Evolutionary conservation across 768 basidiomycete species (phyloP), one percentile per base, ranked within the genome.

Genomic region (Termitomyces eurrhizus): DNA sequence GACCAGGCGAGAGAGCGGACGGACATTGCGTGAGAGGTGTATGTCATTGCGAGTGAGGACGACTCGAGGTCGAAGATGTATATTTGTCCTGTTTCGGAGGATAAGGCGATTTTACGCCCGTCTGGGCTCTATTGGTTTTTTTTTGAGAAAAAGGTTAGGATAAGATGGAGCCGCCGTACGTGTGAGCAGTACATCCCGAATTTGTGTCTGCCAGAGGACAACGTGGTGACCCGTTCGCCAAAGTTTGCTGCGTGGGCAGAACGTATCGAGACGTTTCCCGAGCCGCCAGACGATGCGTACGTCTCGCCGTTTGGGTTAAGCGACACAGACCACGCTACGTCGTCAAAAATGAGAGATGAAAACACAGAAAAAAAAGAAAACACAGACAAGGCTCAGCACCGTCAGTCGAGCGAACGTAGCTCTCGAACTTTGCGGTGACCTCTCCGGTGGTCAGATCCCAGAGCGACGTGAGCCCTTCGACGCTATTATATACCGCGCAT

Each of bases 1-100:
- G 93, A 94, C 95, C 95, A 98, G 8, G 90, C 83, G 4, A 97
- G 72, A 0, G 90, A 88, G 41, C 95, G 87, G 8, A 95, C 92
- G 50, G 87, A 83, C 88, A 94, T 93, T 11, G 92, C 93, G 71
- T 98, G 95, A 3, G 92, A 92, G 5, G 87, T 86, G 73, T 88
- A 95, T 2, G 89, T 91, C 4, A 84, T 78, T 0, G 81, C 74
- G 48, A 96, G 74, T 7, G 86, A 73, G 61, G 77, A 78, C 2
- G 89, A 80, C 69, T 90, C 88, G 42, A 90, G 70, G 71, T 96
- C 94, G 63, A 95, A 89, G 48, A 98, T 78, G 71, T 84, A 92
- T 57, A 96, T 88, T 66, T 93, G 89, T n/a, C 95, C 95, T 1
- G 85, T 81, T 72, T 96, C 94, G 9, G 87, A 85, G 4, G 93